Evolutionary conservation across 2,329 filamentous ascomycete genomes (phyloP), one percentile per base, ranked within the genome.

Genomic region (Penicillium thymicola): DNA sequence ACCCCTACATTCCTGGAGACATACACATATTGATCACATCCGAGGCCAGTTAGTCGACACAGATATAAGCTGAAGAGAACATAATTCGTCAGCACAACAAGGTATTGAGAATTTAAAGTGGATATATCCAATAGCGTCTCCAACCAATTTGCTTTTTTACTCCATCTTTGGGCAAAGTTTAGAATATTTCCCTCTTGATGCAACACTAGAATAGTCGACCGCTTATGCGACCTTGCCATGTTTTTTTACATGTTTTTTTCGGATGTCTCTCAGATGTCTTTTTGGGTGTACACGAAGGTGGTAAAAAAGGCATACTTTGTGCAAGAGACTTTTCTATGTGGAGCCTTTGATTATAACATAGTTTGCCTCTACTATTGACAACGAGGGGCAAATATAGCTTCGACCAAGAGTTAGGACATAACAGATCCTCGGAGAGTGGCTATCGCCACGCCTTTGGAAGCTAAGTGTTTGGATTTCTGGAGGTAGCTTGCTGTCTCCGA

Each of bases 121-220:
- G 51, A 56, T n/a, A 53, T 34, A 6, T 13, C 41, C 14, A 48
- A 37, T 46, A 21, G 10, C 13, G 25, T 37, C 30, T 41, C 30
- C n/a, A 23, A 16, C 4, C 30, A 13, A 21, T 49, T 45, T 45
- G 34, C 18, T 25, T 27, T 37, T 28, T 28, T 34, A 36, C 18
- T 51, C n/a, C 38, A 61, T 44, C 14, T 54, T 34, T 43, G 54
- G 9, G 42, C 14, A 58, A 41, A 56, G 54, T 50, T 47, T 37
- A 50, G 18, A 50, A 16, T 54, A 47, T 46, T 53, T 59, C 46
- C 44, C 25, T 28, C 27, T 44, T 27, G 42, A 64, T 64, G 57
- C 58, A 60, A 64, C 57, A 51, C 11, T 32, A 13, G 5, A 14
- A 32, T 10, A 4, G 27, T 28, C 9, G 3, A 28, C 27, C 27